These are phyloP conservation scores for Penicillium ucsense DNA, from an alignment of 495 filamentous ascomycete genomes.

Conservation along the genomic window DNA sequence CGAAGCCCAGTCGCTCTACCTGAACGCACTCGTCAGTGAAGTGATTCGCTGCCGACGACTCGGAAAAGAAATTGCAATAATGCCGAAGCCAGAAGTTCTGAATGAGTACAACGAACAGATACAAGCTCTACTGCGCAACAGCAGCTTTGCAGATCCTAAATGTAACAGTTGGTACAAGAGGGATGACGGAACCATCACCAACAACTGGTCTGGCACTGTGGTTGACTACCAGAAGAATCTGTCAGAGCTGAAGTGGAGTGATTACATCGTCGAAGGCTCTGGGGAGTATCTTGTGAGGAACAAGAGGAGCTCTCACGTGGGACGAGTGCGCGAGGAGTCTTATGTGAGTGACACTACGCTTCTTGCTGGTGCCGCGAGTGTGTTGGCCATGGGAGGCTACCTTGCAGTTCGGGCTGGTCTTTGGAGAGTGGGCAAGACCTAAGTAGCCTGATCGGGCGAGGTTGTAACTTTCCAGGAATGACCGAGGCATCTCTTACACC, in stretches of 20 bases:
- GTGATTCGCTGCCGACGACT: conserved; percentile 26
- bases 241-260: conserved; percentile 34
- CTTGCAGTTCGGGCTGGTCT: conserved; percentile 3
- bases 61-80: conserved; percentile 29
- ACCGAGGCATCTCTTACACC: not conserved
- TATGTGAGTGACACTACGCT: conserved; percentile 22
- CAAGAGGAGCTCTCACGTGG: conserved; percentile 26
- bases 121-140: conserved; percentile 31
- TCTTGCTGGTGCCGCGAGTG: conserved; percentile 22
- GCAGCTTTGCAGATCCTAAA: conserved; percentile 42
- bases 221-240: conserved; percentile 41
- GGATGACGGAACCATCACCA: conserved; percentile 42
- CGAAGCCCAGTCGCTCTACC: conserved; percentile 45
- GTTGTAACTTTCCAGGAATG: not conserved
- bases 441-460: not conserved
- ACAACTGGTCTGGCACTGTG: conserved; percentile 45
- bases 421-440: not conserved
- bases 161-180: conserved; percentile 51
- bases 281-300: conserved; percentile 19
- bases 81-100: conserved; percentile 24
- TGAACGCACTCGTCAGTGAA: conserved; percentile 34
- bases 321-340: conserved; percentile 37
- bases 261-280: conserved; percentile 35
- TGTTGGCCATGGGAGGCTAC: conserved; percentile 12
- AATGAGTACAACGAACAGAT: conserved; percentile 37